A percentile compares a stretch with the other conserved stretches of the same genome.
These are phyloP conservation scores for Echium plantagineum DNA, from an alignment of 257 asterid genomes.

Conservation along the genomic window DNA sequence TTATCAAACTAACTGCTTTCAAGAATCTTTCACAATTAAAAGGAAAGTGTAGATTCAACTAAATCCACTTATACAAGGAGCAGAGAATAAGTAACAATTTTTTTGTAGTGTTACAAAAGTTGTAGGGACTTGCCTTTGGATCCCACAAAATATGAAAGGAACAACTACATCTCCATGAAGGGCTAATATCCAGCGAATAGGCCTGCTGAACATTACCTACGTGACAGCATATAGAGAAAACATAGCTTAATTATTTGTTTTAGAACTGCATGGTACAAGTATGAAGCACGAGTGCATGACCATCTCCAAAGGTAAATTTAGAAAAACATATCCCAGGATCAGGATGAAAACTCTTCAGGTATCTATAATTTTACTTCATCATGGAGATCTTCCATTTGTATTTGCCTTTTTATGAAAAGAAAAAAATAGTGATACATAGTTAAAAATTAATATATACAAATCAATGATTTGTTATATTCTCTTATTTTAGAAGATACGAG, in stretches of 20 bases:
- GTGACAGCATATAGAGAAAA: constrained; percentile 7
- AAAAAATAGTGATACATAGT: too few species aligned
- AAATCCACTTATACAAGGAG: neutral
- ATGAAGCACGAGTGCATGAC: neutral
- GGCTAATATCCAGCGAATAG: constrained; percentile 93
- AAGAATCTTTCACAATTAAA: neutral
- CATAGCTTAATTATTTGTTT: neutral
- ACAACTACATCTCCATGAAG: constrained; percentile 70
- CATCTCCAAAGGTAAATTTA: too few species aligned
- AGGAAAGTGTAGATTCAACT: neutral
- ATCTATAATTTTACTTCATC: too few species aligned
- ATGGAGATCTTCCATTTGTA: too few species aligned
- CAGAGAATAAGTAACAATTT: neutral
- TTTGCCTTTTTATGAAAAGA: neutral
- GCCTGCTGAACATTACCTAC: constrained; percentile 89
- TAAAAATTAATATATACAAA: too few species aligned
- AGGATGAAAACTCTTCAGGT: too few species aligned
- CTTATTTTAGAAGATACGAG: too few species aligned
- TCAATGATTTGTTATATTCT: too few species aligned
- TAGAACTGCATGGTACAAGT: too few species aligned
- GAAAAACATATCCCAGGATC: too few species aligned
- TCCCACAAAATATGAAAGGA: constrained; percentile 77
- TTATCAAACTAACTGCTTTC: neutral
- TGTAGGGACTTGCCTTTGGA: constrained; percentile 46
- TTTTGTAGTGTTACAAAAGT: neutral